Percentiles rank a stretch among this genome's conserved stretches.
Evolutionary conservation across 2,329 filamentous ascomycete genomes (phyloP).

Genomic region (Seiridium cupressi): DNA sequence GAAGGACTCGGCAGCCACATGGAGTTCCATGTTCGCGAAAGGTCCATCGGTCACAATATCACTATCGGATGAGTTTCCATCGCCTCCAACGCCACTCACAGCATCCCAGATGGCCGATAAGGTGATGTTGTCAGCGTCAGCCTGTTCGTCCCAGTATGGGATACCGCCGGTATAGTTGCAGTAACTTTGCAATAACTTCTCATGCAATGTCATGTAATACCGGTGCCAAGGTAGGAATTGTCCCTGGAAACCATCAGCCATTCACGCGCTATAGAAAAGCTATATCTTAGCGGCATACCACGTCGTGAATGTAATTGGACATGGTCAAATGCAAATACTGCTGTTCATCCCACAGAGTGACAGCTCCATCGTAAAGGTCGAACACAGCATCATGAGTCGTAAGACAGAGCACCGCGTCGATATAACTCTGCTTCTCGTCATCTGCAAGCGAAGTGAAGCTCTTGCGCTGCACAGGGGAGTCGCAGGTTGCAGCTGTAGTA

Average conservation of each 20-base stretch:
- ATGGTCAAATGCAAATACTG: slow-evolving; percentile 3
- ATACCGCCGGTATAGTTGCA: slow-evolving; percentile 14
- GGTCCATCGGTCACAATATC: neutral
- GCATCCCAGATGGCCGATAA: neutral
- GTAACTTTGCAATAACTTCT: slow-evolving; percentile 10
- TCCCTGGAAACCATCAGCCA: slow-evolving; percentile 9
- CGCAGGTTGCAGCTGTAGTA: neutral
- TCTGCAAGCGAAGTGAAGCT: neutral
- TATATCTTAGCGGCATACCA: neutral
- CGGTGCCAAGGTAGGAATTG: slow-evolving; percentile 20
- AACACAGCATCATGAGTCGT: slow-evolving; percentile 2
- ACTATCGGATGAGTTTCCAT: neutral
- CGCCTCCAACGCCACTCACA: neutral
- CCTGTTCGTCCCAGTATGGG: slow-evolving; percentile 6
- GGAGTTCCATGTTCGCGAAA: slow-evolving; percentile 3
- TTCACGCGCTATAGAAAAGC: neutral
- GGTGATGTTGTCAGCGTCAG: slow-evolving; percentile 2
- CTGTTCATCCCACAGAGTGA: slow-evolving; percentile 5
- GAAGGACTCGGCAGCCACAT: neutral
- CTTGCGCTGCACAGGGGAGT: neutral
- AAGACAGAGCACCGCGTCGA: neutral
- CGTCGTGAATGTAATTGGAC: slow-evolving; percentile 3
- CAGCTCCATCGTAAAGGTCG: neutral
- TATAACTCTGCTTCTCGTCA: neutral
- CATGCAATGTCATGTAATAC: slow-evolving; percentile 13